phyloP scores from a whole-genome alignment of 208 protist genomes.

The Eutreptiella sp. region DNA sequence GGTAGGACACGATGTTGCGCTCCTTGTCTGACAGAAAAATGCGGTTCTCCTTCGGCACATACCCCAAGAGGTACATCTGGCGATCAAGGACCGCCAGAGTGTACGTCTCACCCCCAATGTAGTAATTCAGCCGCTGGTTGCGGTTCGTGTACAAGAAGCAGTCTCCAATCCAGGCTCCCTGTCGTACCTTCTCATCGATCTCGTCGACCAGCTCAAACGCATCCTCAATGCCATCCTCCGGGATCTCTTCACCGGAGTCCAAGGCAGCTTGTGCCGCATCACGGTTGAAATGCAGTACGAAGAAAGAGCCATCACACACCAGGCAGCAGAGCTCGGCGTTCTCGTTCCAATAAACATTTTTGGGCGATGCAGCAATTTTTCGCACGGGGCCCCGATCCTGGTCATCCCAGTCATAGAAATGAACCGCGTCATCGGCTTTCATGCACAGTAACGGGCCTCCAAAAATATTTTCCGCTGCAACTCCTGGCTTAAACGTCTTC shows the following conservation, averaged over 20 bases:
- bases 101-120: conserved; percentile 85
- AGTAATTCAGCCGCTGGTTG: conserved; percentile 89
- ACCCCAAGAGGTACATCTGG: conserved; percentile 81
- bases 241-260: conserved; percentile 45
- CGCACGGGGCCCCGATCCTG: conserved; percentile 77
- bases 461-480: conserved; percentile 62
- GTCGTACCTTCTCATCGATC: conserved; percentile 76
- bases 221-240: conserved; percentile 87
- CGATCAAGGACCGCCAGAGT: conserved; percentile 83
- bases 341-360: conserved; percentile 81
- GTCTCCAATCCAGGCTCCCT: conserved; percentile 91
- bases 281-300: conserved; percentile 86
- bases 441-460: conserved; percentile 80
- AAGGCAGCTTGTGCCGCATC: conserved; percentile 64
- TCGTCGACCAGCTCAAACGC: conserved; percentile 91
- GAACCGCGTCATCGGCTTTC: conserved; percentile 53
- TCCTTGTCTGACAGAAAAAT: conserved; percentile 93
- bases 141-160: conserved; percentile 93
- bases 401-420: conserved; percentile 96
- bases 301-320: conserved; percentile 75
- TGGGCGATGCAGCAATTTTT: conserved; percentile 86
- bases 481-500: conserved; percentile 57
- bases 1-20: conserved; percentile 79
- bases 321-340: conserved; percentile 78
- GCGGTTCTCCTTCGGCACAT: conserved; percentile 87